Evolutionary conservation across 164 flowering plant species (phyloP), one percentile per base, ranked within the genome.

Genomic region (Pachysandra terminalis): DNA sequence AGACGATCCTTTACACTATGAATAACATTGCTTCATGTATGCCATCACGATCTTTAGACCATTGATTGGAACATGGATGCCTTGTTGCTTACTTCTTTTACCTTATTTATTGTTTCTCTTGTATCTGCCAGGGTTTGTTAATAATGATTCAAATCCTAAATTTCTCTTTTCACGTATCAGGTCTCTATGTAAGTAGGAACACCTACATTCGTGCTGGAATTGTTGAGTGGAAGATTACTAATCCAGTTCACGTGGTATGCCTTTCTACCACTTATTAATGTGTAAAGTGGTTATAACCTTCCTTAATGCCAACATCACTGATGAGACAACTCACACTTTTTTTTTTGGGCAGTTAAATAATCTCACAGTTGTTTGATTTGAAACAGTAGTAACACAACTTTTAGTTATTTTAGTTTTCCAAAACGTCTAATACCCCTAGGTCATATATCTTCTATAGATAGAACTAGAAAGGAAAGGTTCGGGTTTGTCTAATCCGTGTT

Each of bases 111-210:
- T 28, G 62, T 45, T 26, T 26, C 5, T 61, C 35, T 25, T 58
- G 35, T 56, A 27, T 40, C 12, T 56, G 41, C 0, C 19, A 2
- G 14, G 28, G 35, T 64, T n/a, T 51, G 24, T 51, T 22, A 51
- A 51, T 57, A 35, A 40, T 54, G 19, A 24, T 19, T 66, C 17
- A 17, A 19, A 65, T 62, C n/a, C 21, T 70, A 51, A 27, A 25
- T 22, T 52, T 61, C 2, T 21, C 9, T 65, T 65, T 68, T 64
- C 37, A 22, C 45, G 28, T 77, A 15, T 68, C 83, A 95, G 99
- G 99, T 71, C 75, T 95, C 60, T 95, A 92, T 83, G 93, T 92
- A 57, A 95, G 99, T 77, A 86, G 99, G 81, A 95, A 95, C 73
- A 92, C 99, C 41, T 95, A 92, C 69, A 89, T 92, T 67, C 97